Percentiles rank a stretch among this genome's conserved stretches.
phyloP scores from a whole-genome alignment of 1,284 basidiomycete genomes.

The Melampsora larici-populina region DNA sequence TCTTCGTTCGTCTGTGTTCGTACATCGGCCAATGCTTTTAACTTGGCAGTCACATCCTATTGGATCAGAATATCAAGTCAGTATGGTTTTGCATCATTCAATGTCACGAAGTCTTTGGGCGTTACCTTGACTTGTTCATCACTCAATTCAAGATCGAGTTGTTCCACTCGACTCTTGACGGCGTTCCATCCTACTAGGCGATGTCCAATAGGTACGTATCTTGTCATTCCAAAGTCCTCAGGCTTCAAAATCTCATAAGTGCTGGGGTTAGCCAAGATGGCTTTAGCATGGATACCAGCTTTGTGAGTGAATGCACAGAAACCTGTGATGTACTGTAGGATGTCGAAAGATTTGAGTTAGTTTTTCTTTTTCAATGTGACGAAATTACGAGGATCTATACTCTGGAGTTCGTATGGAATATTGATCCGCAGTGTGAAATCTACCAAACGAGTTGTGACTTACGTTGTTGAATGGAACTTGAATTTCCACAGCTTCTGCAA shows the following conservation, averaged over 20 bases:
- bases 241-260: slow-evolving; percentile 96
- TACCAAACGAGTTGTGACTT: slow-evolving; percentile 51
- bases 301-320: slow-evolving; percentile 99
- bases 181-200: slow-evolving; percentile 97
- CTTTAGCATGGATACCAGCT: slow-evolving; percentile 99
- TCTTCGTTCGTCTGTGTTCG: slow-evolving; percentile 99
- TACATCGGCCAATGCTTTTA: slow-evolving; percentile 98
- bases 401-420: too few species aligned
- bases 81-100: background rate
- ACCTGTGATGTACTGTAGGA: slow-evolving; percentile 65
- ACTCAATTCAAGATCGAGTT: slow-evolving; percentile 79
- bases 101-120: too few species aligned
- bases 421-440: too few species aligned
- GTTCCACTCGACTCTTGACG: slow-evolving; percentile 98
- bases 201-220: slow-evolving; percentile 98
- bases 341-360: slow-evolving; percentile 43
- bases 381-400: too few species aligned
- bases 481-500: slow-evolving; percentile 97
- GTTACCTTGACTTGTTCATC: slow-evolving; percentile 67
- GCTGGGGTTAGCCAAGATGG: slow-evolving; percentile 98
- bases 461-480: slow-evolving; percentile 97
- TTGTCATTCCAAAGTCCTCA: slow-evolving; percentile 94
- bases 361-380: slow-evolving; percentile 54
- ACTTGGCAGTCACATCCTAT: slow-evolving; percentile 94
- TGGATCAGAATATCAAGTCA: background rate